Base-by-base conservation (phyloP, 306 rosid species). In the Sesbania bispinosa region DNA sequence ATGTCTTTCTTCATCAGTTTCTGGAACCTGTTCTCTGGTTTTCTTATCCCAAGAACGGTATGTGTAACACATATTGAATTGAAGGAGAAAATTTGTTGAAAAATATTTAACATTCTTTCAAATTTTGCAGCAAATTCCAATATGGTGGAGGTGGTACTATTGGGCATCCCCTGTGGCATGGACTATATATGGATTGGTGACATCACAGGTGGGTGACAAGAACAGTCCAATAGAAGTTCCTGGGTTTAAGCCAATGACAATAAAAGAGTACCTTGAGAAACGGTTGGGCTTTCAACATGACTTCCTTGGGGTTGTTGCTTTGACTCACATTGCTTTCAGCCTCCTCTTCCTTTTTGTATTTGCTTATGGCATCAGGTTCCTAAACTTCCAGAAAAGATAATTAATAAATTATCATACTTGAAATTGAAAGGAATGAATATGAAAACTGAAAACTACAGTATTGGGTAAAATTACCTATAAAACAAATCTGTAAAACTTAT, bases 81-180 rank as follows among this genome's bases (percentile, higher is more conserved):
- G n/a, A n/a, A n/a, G n/a, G n/a, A n/a, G n/a, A n/a, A n/a, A n/a
- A n/a, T n/a, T n/a, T n/a, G n/a, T n/a, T n/a, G n/a, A n/a, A n/a
- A n/a, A n/a, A n/a, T n/a, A n/a, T n/a, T n/a, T n/a, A n/a, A n/a
- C n/a, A n/a, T n/a, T n/a, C n/a, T n/a, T n/a, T n/a, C n/a, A n/a
- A n/a, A n/a, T n/a, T n/a, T 50, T 69, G 79, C 85, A 84, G 92
- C 84, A 68, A 82, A 84, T 82, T 53, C 92, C 92, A 36, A 80
- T 82, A 82, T 80, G 92, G 89, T 84, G 86, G 92, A 77, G 85
- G 51, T 87, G 91, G 88, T 87, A 54, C 55, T 79, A 84, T 65
- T 87, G 88, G 91, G 84, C 23, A 0, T 67, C 70, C 36, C 92
- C 89, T 2, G 67, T 86, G 16, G 80, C 92, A 2, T 87, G 87